phyloP scores from a whole-genome alignment of 148 eudicot genomes.

The Cornus suecica region DNA sequence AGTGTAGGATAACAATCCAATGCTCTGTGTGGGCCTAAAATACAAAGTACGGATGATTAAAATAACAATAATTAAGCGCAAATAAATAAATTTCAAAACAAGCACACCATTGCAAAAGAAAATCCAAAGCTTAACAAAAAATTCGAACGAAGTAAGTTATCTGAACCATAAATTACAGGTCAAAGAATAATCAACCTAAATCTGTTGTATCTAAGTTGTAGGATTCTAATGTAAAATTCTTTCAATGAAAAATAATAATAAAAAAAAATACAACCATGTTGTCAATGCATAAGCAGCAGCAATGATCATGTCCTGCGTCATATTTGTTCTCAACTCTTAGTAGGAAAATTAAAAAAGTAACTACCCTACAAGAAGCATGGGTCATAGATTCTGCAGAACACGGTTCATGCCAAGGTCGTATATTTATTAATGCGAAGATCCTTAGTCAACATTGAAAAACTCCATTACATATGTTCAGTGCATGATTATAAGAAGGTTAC shows the following conservation, averaged over 20 bases:
- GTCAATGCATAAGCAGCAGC: neutral
- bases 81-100: neutral
- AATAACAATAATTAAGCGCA: neutral
- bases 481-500: neutral
- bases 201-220: neutral
- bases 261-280: neutral
- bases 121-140: slow-evolving; percentile 10
- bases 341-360: no score
- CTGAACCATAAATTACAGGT: neutral
- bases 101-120: neutral
- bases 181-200: neutral
- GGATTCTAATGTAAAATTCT: neutral
- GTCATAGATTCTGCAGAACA: no score
- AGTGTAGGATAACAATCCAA: slow-evolving; percentile 89
- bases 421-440: neutral
- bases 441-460: neutral
- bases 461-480: neutral
- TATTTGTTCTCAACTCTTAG: no score
- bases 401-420: no score
- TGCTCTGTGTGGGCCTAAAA: slow-evolving; percentile 58
- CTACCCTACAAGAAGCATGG: no score
- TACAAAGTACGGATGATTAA: neutral
- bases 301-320: no score
- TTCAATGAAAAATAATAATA: neutral
- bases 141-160: neutral